Evolutionary conservation across 352 stramenopile species (phyloP).

Genomic region (Halophytophthora polymorphica): DNA sequence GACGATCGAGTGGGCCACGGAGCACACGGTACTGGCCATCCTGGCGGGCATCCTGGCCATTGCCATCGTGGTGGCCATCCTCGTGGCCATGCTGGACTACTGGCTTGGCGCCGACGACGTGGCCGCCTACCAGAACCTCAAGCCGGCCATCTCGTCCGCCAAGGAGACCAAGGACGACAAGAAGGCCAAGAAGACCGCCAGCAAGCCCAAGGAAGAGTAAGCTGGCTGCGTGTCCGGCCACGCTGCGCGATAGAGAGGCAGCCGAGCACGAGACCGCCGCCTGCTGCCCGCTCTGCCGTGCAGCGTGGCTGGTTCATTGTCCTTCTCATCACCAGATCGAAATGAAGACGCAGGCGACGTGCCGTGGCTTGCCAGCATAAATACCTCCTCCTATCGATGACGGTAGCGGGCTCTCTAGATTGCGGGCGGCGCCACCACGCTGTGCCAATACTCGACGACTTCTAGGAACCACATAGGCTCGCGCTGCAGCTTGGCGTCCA

Average conservation of each 20-base stretch:
- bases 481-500: slow-evolving; percentile 52
- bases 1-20: slow-evolving; percentile 60
- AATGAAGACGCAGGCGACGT: slow-evolving; percentile 25
- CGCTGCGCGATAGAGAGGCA: slow-evolving; percentile 26
- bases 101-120: slow-evolving; percentile 70
- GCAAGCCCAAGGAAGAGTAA: slow-evolving; percentile 54
- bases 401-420: neutral
- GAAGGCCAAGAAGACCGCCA: slow-evolving; percentile 9
- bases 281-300: no score
- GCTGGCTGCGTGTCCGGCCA: slow-evolving; percentile 3
- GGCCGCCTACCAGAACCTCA: slow-evolving; percentile 44
- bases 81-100: slow-evolving; percentile 71
- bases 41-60: slow-evolving; percentile 53
- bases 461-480: slow-evolving; percentile 72
- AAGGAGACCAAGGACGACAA: slow-evolving; percentile 33
- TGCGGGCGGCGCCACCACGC: slow-evolving; percentile 21
- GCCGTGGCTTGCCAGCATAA: no score
- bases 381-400: no score
- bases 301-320: slow-evolving; percentile 20
- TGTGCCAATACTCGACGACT: slow-evolving; percentile 70
- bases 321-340: slow-evolving; percentile 26
- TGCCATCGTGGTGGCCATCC: slow-evolving; percentile 59
- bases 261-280: no score
- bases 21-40: slow-evolving; percentile 68
- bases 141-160: slow-evolving; percentile 27